Percentiles rank a stretch among this genome's conserved stretches.
Conservation (phyloP, 352 stramenopile genomes). For the Globisporangium okanoganense region DNA sequence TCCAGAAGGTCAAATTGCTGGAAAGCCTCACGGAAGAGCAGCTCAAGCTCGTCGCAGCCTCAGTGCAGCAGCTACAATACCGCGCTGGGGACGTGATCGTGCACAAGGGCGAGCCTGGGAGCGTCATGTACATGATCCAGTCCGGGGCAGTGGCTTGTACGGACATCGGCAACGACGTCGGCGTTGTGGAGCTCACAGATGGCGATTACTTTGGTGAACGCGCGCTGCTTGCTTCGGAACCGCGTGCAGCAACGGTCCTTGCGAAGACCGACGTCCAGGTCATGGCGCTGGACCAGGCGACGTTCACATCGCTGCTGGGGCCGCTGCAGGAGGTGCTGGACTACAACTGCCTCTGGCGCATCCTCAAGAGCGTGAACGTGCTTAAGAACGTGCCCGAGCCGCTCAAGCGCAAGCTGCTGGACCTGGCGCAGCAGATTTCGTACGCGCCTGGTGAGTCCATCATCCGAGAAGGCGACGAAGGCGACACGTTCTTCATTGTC, state of each 20-base stretch:
- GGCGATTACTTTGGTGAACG: constrained; percentile 93
- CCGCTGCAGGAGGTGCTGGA: constrained; percentile 86
- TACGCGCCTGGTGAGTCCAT: constrained; percentile 48
- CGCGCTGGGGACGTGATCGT: constrained; percentile 65
- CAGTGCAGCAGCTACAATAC: constrained; percentile 43
- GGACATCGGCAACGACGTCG: constrained; percentile 45
- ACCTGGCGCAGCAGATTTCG: constrained; percentile 27
- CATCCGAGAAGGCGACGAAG: constrained; percentile 38
- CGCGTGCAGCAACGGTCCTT: constrained; percentile 84
- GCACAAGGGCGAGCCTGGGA: constrained; percentile 63
- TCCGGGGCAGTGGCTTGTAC: constrained; percentile 51
- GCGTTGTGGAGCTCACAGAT: constrained; percentile 41
- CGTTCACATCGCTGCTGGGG: constrained; percentile 90
- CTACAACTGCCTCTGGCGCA: constrained; percentile 50
- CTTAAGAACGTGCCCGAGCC: constrained; percentile 37
- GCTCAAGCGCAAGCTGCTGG: constrained; percentile 44
- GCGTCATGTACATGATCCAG: constrained; percentile 83
- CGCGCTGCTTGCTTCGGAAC: constrained; percentile 83
- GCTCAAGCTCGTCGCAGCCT: constrained; percentile 35
- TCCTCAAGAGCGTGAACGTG: constrained; percentile 47
- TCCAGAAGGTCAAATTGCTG: constrained; percentile 42
- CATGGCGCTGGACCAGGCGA: constrained; percentile 85
- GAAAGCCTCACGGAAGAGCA: constrained; percentile 39
- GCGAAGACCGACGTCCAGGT: constrained; percentile 47
- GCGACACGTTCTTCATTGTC: constrained; percentile 61